These are phyloP conservation scores for Lyophyllum atratum DNA, from an alignment of 768 basidiomycete species.

Conservation along the genomic window DNA sequence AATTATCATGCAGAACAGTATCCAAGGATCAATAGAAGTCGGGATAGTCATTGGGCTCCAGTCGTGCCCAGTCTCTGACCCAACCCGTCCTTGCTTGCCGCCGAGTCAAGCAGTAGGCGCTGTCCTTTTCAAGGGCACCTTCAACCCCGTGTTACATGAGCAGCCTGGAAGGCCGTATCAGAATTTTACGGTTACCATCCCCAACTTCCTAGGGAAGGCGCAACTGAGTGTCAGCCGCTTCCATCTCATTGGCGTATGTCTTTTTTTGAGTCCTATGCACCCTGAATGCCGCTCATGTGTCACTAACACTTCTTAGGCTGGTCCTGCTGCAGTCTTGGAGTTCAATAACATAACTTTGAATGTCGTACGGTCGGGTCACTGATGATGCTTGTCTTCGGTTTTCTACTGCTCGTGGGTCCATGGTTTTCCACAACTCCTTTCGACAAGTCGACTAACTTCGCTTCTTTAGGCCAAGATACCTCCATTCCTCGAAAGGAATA, in stretches of 20 bases:
- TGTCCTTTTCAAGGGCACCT: constrained; percentile 43
- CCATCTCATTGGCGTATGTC: constrained; percentile 33
- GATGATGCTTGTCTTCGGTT: not conserved
- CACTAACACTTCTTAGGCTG: constrained; percentile 20
- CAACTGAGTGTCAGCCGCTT: constrained; percentile 30
- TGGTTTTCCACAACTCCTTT: too few species aligned
- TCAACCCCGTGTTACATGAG: constrained; percentile 33
- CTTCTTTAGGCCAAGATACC: too few species aligned
- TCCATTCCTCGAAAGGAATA: too few species aligned
- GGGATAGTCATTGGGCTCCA: constrained; percentile 44
- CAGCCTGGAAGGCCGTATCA: constrained; percentile 37
- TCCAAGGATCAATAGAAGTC: constrained; percentile 43
- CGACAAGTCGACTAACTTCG: too few species aligned
- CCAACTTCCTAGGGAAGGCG: constrained; percentile 22
- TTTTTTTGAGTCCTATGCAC: not conserved
- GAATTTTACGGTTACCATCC: constrained; percentile 43
- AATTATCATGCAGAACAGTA: constrained; percentile 29
- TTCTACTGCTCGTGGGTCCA: too few species aligned
- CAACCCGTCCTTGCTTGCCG: constrained; percentile 17
- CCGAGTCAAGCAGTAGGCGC: constrained; percentile 32
- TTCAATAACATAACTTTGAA: constrained; percentile 26
- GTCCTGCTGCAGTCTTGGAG: constrained; percentile 27
- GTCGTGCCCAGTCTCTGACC: constrained; percentile 30
- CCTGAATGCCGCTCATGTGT: not conserved
- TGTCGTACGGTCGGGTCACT: constrained; percentile 12